Conservation (phyloP, 116 monocot genomes). For the Trichopus zeylanicus region DNA sequence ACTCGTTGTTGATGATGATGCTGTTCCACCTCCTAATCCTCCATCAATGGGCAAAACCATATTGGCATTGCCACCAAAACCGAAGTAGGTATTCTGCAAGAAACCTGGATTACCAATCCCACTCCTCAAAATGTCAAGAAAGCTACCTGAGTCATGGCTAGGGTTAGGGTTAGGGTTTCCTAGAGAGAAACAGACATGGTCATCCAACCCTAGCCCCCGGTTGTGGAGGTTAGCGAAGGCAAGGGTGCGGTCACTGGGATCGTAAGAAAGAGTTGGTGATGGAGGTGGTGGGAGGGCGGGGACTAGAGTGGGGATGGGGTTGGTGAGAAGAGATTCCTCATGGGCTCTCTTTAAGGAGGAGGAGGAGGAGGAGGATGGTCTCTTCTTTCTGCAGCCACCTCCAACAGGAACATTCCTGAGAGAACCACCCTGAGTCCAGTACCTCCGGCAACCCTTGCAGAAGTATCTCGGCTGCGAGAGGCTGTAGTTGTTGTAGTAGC, state of each 20-base stretch:
- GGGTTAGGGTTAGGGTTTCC: slow-evolving; percentile 22
- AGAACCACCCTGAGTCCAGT: slow-evolving; percentile 41
- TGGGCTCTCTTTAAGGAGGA: neutral
- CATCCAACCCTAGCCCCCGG: no score
- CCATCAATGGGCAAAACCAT: slow-evolving; percentile 14
- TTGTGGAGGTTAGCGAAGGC: slow-evolving; percentile 17
- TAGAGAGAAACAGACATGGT: slow-evolving; percentile 7
- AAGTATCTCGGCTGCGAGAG: slow-evolving; percentile 47
- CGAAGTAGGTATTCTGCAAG: slow-evolving; percentile 14
- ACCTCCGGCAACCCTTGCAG: slow-evolving; percentile 42
- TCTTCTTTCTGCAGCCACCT: slow-evolving; percentile 40
- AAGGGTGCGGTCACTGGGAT: slow-evolving; percentile 18
- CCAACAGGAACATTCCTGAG: slow-evolving; percentile 39
- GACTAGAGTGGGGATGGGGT: slow-evolving; percentile 6
- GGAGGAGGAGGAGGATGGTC: slow-evolving; percentile 14
- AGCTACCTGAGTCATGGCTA: slow-evolving; percentile 6
- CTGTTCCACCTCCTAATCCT: slow-evolving; percentile 9
- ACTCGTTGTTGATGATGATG: neutral
- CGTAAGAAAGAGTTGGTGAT: slow-evolving; percentile 10
- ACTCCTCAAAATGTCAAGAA: slow-evolving; percentile 18
- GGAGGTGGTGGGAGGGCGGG: neutral
- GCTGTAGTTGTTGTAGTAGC: slow-evolving; percentile 61
- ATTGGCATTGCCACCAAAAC: slow-evolving; percentile 6
- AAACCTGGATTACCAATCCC: slow-evolving; percentile 2
- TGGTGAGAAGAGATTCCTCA: slow-evolving; percentile 1